Base-by-base conservation (phyloP, 2,329 filamentous ascomycete species). In the Aspergillus puulaauensis region DNA sequence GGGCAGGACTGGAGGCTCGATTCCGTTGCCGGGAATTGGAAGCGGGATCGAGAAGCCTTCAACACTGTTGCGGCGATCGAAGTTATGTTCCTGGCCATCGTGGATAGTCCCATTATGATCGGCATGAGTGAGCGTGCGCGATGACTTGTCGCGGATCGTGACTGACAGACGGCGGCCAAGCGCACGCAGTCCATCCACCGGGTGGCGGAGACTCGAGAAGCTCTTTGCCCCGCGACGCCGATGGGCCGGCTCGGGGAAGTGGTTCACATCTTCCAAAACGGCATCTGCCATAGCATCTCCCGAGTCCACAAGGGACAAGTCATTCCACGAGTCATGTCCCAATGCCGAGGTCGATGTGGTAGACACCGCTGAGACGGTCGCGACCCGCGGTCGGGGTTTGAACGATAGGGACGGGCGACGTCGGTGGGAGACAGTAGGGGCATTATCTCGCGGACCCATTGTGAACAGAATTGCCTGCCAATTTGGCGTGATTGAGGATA, bases 161-260 rank as follows among this genome's bases (percentile, higher is more conserved):
- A 78, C 69, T 4, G 76, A 78, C 47, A 77, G 60, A 9, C 75
- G 72, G 58, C 75, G 75, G 14, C 73, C 73, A 23, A 77, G 66
- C 8, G 75, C 74, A 35, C 74, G 72, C 53, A 78, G 58, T 5
- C 75, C 76, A 56, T 75, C 70, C 59, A 77, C 73, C 3, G 74
- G 72, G 58, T 77, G 74, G 47, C 74, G 72, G 53, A 78, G 61
- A 39, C 65, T 74, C 39, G 76, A 78, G 61, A 78, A 77, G 59
- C 75, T 78, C 64, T 75, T 77, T 51, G 74, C 66, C 41, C 65
- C 61, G 35, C 71, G 73, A 23, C 69, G 72, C n/a, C 68, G 65
- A n/a, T 68, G 68, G 14, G 61, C 60, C 8, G 68, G 66, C 27
- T 71, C 67, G 3, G 71, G 67, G 21, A 74, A 71, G 19, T 67